Percentiles rank a stretch among this genome's conserved stretches.
Evolutionary conservation across 179 eudicot species (phyloP).

Genomic region (Actinidia chinensis): DNA sequence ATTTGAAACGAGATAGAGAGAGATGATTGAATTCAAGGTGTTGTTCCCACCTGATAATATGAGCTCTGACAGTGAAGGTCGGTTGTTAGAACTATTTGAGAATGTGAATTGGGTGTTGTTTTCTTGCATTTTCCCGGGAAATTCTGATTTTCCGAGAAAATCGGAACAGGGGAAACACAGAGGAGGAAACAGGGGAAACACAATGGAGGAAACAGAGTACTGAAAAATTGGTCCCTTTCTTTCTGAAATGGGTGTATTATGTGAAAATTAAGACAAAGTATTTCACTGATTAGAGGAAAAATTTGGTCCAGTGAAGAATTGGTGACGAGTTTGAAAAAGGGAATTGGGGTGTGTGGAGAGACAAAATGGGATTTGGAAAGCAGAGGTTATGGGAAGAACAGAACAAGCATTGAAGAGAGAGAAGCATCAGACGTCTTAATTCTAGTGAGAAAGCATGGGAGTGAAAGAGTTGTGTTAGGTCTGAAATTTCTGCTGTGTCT

Average conservation of each 20-base stretch:
- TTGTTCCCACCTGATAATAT: slow-evolving; percentile 53
- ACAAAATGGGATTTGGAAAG: neutral
- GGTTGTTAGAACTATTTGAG: slow-evolving; percentile 29
- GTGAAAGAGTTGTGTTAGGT: neutral
- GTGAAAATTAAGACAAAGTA: neutral
- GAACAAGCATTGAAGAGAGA: slow-evolving; percentile 10
- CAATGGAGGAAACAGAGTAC: slow-evolving; percentile 19
- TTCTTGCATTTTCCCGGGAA: slow-evolving; percentile 42
- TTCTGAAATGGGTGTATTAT: neutral
- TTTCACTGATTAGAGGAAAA: neutral
- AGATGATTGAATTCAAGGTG: slow-evolving; percentile 67
- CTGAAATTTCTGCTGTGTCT: slow-evolving; percentile 3
- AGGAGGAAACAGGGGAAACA: slow-evolving; percentile 23
- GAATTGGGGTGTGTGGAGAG: neutral
- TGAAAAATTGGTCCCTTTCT: slow-evolving; percentile 33
- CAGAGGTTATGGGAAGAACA: slow-evolving; percentile 4
- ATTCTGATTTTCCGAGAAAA: slow-evolving; percentile 8
- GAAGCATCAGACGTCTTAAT: neutral
- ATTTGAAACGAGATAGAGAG: slow-evolving; percentile 39
- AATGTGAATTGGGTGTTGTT: slow-evolving; percentile 24
- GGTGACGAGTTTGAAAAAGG: neutral
- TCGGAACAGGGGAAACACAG: slow-evolving; percentile 25
- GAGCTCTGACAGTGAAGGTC: slow-evolving; percentile 60
- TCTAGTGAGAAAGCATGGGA: neutral
- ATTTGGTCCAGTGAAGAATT: neutral